These are phyloP conservation scores for Phlegmacium glaucopus DNA, from an alignment of 768 basidiomycete genomes.

Conservation along the genomic window DNA sequence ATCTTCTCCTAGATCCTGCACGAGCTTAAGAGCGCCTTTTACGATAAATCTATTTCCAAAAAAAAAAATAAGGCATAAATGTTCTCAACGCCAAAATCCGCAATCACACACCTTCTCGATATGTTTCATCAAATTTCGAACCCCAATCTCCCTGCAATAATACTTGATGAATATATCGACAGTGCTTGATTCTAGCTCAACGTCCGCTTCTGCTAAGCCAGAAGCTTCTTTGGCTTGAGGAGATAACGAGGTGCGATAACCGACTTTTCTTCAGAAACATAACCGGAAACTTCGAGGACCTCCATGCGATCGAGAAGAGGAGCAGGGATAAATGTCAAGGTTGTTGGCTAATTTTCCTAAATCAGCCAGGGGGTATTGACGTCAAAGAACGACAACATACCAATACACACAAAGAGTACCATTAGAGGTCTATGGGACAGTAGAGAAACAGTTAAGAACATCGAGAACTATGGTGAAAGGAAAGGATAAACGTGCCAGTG, in stretches of 20 bases:
- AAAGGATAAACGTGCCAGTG: conserved; percentile 68
- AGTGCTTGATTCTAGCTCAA: conserved; percentile 69
- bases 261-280: conserved; percentile 91
- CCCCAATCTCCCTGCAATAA: conserved; percentile 96
- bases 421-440: conserved; percentile 98
- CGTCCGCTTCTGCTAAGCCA: conserved; percentile 82
- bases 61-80: too few species aligned
- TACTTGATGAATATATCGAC: conserved; percentile 92
- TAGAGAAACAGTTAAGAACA: too few species aligned
- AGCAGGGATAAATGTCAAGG: conserved; percentile 89
- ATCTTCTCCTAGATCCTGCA: conserved; percentile 86
- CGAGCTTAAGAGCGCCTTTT: conserved; percentile 95
- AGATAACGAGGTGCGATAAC: conserved; percentile 82
- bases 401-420: too few species aligned
- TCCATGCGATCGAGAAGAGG: conserved; percentile 96
- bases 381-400: too few species aligned
- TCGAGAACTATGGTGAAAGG: conserved; percentile 5
- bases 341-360: conserved; percentile 60
- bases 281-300: conserved; percentile 91
- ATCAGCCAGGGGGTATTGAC: too few species aligned
- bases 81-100: background rate
- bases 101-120: conserved; percentile 82
- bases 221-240: conserved; percentile 93
- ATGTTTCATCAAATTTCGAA: conserved; percentile 95
- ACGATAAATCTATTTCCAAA: conserved; percentile 78